Percentiles rank a stretch among this genome's conserved stretches.
Conservation (phyloP, 768 basidiomycete species). For the Gymnopilus dilepis region DNA sequence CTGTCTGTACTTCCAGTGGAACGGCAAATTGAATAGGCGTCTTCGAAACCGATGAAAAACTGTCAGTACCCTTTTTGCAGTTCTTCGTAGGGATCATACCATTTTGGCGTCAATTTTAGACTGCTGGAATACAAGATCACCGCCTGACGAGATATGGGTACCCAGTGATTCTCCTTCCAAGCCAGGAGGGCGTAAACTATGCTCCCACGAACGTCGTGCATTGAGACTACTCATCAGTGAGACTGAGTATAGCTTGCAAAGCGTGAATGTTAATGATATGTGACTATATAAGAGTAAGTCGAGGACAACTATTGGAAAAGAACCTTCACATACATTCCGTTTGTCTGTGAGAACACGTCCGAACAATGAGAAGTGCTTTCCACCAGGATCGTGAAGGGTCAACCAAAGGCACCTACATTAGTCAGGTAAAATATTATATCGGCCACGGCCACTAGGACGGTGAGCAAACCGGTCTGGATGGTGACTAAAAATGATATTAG, state of each 20-base stretch:
- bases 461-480: constrained; percentile 1
- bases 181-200: background rate
- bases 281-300: background rate
- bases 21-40: background rate
- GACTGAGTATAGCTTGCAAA: constrained; percentile 6
- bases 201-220: background rate
- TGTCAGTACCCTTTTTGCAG: background rate
- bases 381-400: background rate
- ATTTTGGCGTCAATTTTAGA: background rate
- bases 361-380: background rate
- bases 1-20: background rate
- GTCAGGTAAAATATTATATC: constrained; percentile 7
- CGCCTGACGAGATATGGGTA: background rate
- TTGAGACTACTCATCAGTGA: constrained; percentile 10
- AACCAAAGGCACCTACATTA: background rate
- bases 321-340: background rate
- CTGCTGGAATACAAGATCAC: background rate
- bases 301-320: background rate
- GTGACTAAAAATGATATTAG: background rate
- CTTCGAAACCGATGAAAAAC: background rate
- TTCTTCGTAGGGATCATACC: background rate
- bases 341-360: background rate
- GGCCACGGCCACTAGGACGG: constrained; percentile 2
- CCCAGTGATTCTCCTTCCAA: background rate
- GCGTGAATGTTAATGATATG: constrained; percentile 2